phyloP scores from a whole-genome alignment of 768 basidiomycete genomes.

The Auricularia auricula-judae region DNA sequence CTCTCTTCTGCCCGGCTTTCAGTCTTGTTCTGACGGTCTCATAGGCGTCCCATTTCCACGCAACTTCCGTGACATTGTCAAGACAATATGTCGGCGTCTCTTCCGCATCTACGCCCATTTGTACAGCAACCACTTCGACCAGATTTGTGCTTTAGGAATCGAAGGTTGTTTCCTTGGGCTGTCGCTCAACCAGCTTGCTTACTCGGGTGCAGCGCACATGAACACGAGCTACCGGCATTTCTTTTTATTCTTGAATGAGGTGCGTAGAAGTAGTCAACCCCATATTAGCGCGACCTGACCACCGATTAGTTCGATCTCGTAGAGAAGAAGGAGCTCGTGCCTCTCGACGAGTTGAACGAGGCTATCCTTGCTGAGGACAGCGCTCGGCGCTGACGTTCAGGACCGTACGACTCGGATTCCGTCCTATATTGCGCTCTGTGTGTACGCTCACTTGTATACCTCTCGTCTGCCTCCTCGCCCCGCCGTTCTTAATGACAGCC shows the following conservation, averaged over 20 bases:
- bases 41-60: slow-evolving; percentile 83
- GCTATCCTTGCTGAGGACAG: slow-evolving; percentile 64
- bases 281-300: not conserved
- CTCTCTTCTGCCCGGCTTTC: not conserved
- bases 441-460: not conserved
- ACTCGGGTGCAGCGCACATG: slow-evolving; percentile 61
- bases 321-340: slow-evolving; percentile 94
- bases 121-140: slow-evolving; percentile 99
- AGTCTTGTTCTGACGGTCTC: slow-evolving; percentile 2
- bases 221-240: slow-evolving; percentile 99
- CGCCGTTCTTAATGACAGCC: not conserved
- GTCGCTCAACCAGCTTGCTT: not conserved
- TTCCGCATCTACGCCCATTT: slow-evolving; percentile 98
- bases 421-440: not conserved
- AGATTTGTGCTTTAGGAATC: slow-evolving; percentile 94
- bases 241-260: slow-evolving; percentile 94
- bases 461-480: not conserved
- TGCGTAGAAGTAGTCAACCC: slow-evolving; percentile 16
- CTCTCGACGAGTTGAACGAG: slow-evolving; percentile 89
- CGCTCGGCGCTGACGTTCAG: slow-evolving; percentile 9
- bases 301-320: slow-evolving; percentile 69
- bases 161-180: slow-evolving; percentile 57
- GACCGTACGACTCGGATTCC: not conserved
- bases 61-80: slow-evolving; percentile 82
- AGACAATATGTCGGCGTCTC: slow-evolving; percentile 81